Evolutionary conservation across 805 yeast species (phyloP).

Genomic region (Lipomyces chichibuensis): DNA sequence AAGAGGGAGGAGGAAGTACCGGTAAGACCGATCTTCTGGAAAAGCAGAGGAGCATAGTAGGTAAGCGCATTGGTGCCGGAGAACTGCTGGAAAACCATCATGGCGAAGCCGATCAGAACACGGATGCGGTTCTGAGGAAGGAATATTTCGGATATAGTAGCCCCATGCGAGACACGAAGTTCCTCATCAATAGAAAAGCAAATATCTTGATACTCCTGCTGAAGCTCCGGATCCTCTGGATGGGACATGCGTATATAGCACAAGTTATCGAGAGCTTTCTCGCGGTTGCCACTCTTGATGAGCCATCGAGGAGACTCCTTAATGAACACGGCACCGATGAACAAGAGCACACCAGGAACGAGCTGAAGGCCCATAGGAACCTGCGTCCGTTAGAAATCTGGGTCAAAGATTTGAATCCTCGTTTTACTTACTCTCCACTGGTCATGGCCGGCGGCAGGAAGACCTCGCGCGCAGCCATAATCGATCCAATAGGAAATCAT

Average conservation of each 20-base stretch:
- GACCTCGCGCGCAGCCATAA: constrained; percentile 52
- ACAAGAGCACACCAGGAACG: constrained; percentile 42
- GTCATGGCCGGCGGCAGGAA: constrained; percentile 51
- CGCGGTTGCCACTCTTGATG: constrained; percentile 59
- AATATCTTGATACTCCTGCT: constrained; percentile 46
- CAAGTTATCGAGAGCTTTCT: constrained; percentile 55
- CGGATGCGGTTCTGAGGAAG: constrained; percentile 20
- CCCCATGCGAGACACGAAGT: constrained; percentile 23
- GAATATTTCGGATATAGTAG: constrained; percentile 19
- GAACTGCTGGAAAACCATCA: constrained; percentile 38
- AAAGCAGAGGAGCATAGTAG: constrained; percentile 52
- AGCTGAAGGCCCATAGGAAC: constrained; percentile 37
- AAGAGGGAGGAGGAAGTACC: constrained; percentile 42
- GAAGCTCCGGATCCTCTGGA: constrained; percentile 48
- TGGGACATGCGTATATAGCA: constrained; percentile 48
- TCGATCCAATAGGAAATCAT: constrained; percentile 56
- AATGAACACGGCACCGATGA: constrained; percentile 55
- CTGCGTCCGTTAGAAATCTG: constrained; percentile 55
- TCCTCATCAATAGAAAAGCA: constrained; percentile 24
- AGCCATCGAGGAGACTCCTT: constrained; percentile 72
- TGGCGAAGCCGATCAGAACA: constrained; percentile 22
- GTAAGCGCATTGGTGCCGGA: constrained; percentile 54
- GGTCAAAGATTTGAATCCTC: constrained; percentile 56
- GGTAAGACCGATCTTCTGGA: constrained; percentile 52
- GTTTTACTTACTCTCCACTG: constrained; percentile 50